These are phyloP conservation scores for Jatropha multifida DNA, from an alignment of 441 rosid species.

Conservation along the genomic window DNA sequence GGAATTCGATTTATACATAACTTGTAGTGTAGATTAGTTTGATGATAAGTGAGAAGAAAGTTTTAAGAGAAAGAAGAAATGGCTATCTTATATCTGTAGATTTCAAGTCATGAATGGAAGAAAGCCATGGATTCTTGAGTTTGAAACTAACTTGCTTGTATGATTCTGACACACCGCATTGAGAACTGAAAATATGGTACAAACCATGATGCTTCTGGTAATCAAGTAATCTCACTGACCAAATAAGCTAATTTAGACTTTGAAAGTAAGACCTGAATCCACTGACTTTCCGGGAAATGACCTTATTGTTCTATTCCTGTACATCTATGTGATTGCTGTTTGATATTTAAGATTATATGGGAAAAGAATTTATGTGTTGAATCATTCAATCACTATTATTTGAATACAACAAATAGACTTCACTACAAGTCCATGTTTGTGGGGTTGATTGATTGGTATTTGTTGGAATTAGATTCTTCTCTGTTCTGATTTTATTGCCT, in stretches of 20 bases:
- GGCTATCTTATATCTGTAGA: too few species aligned
- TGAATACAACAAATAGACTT: neutral
- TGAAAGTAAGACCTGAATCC: neutral
- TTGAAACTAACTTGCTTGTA: neutral
- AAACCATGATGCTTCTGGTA: neutral
- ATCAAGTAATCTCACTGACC: neutral
- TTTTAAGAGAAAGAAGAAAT: too few species aligned
- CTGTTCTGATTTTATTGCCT: conserved; percentile 10
- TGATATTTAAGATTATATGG: neutral
- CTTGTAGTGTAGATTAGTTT: too few species aligned
- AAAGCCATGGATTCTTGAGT: too few species aligned
- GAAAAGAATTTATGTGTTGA: neutral
- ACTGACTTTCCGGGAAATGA: neutral
- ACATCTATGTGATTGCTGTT: neutral
- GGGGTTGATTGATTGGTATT: neutral
- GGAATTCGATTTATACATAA: too few species aligned
- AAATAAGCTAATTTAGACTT: neutral
- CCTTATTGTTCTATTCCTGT: neutral
- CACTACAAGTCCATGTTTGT: neutral
- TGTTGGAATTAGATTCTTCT: neutral
- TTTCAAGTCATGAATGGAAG: too few species aligned
- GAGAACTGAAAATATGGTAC: too few species aligned
- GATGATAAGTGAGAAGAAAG: too few species aligned
- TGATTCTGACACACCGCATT: neutral
- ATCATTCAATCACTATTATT: neutral